Evolutionary conservation across 2,329 filamentous ascomycete genomes (phyloP), one percentile per base, ranked within the genome.

Genomic region (Hypoxylon sp.): DNA sequence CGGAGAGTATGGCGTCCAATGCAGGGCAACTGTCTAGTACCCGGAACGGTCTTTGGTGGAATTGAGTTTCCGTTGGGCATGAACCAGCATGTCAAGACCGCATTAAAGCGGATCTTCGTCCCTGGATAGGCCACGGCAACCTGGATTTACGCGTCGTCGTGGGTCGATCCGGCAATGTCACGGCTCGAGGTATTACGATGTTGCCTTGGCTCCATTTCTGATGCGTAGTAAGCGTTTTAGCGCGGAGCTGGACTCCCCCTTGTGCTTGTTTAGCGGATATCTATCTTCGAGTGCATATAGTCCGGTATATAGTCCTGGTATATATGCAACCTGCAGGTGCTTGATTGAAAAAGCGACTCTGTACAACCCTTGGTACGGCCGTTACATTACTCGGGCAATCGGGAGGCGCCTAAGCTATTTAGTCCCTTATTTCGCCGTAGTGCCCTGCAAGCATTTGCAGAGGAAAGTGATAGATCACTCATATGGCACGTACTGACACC

Each of bases 391-490:
- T 57, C 48, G 34, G 55, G 48, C 45, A 25, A 30, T 60, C 60
- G 30, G 49, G 45, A 50, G 28, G 21, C 38, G 48, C 43, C 49
- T 49, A 45, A n/a, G 36, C 25, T 32, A 45, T 23, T 49, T 17
- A 36, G 25, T 48, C 25, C 32, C 32, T 21, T 25, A 34, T 30
- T 46, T 36, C 21, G 13, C 36, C 61, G 38, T 25, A 19, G 36
- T 32, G 17, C 2, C 14, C 56, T 38, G 57, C 60, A 53, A 43
- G 55, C 43, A 34, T 32, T 23, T 23, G 55, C 30, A 48, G 17
- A 38, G 32, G 7, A 63, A 56, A 64, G 46, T 65, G 64, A 67
- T 65, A 67, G 60, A 48, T 63, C 65, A 65, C 50, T 49, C 23
- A 34, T 63, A 65, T 56, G 51, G 28, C 23, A 34, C 7, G 9